Evolutionary conservation across 169 alveolate species (phyloP).

Genomic region (Eimeria nieschulzi): DNA sequence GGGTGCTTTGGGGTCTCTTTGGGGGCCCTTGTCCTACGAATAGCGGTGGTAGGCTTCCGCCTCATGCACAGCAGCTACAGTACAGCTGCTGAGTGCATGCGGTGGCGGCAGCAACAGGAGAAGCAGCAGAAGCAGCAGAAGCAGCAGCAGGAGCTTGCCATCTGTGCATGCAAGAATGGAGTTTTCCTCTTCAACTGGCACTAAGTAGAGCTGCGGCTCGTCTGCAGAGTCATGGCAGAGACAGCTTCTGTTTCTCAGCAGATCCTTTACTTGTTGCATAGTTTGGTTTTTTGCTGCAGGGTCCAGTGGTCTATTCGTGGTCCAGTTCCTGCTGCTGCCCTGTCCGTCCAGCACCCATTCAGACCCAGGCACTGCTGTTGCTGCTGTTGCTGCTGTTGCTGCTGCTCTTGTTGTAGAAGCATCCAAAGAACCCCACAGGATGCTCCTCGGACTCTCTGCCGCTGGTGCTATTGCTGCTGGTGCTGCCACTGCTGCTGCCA

Average conservation of each 20-base stretch:
- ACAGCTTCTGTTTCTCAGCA: not conserved
- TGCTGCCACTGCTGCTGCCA: not conserved
- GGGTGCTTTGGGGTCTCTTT: too few relatives aligned
- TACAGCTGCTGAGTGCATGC: too few relatives aligned
- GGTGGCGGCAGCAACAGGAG: too few relatives aligned
- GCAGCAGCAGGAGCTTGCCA: not conserved
- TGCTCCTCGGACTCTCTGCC: not conserved
- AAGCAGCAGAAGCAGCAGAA: too few relatives aligned
- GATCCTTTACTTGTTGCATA: not conserved
- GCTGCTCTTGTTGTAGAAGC: not conserved
- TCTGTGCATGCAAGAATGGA: not conserved
- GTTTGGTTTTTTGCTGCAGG: not conserved
- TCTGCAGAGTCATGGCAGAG: not conserved
- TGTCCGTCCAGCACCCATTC: not conserved
- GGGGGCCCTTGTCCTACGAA: too few relatives aligned
- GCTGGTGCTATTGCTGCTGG: not conserved
- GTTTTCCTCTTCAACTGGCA: constrained; percentile 2
- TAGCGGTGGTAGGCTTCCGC: too few relatives aligned
- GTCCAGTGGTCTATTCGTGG: not conserved
- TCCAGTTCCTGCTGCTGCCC: not conserved
- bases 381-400: not conserved
- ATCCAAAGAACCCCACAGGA: not conserved
- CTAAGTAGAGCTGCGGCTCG: not conserved
- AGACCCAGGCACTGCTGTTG: not conserved
- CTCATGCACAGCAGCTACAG: too few relatives aligned